Evolutionary conservation across 208 protist species (phyloP).

Genomic region (Leishmania braziliensis): DNA sequence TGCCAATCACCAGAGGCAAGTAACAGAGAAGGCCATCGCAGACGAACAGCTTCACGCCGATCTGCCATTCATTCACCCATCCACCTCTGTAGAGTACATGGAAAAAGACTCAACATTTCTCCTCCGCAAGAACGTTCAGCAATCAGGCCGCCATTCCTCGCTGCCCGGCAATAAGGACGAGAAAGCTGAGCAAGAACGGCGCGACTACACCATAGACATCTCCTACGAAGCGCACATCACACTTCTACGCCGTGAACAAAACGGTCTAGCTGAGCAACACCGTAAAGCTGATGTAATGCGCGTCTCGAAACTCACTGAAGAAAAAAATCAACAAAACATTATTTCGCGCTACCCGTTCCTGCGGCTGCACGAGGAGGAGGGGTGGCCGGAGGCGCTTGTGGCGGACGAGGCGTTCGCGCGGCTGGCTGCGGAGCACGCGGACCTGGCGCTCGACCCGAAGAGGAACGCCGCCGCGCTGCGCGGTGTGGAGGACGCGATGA

Average conservation of each 20-base stretch:
- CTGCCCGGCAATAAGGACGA: background rate
- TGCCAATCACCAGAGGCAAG: background rate
- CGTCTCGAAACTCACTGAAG: no score
- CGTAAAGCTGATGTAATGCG: background rate
- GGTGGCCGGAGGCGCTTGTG: no score
- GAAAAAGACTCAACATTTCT: background rate
- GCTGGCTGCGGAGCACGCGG: no score
- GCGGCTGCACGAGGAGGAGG: slow-evolving; percentile 26
- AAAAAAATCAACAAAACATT: background rate
- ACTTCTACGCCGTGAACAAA: background rate
- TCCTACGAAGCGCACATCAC: background rate
- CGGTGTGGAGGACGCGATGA: slow-evolving; percentile 4
- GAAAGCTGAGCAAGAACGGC: background rate
- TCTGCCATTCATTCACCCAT: slow-evolving; percentile 9
- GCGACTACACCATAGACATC: slow-evolving; percentile 14
- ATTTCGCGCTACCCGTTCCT: slow-evolving; percentile 29
- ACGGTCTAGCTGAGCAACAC: background rate
- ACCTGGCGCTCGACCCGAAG: no score
- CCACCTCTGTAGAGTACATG: background rate
- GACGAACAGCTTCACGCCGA: slow-evolving; percentile 8
- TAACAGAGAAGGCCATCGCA: background rate
- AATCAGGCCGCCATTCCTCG: background rate
- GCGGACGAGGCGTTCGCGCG: no score
- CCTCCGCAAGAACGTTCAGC: background rate
- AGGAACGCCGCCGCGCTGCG: no score